Conservation (phyloP, 495 filamentous ascomycete genomes). For the Xylaria curta region DNA sequence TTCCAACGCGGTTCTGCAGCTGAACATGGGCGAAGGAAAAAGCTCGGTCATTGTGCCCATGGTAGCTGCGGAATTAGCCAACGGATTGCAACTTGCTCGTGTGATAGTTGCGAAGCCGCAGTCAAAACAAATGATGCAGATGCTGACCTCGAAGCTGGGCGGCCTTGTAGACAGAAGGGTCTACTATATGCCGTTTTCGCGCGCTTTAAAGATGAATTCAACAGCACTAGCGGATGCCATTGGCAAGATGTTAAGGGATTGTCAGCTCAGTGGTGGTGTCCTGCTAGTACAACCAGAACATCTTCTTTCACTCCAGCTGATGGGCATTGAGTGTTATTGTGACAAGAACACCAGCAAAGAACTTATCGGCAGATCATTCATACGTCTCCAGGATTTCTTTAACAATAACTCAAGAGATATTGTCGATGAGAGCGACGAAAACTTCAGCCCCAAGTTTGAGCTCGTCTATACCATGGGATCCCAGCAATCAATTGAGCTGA, state of each 20-base stretch:
- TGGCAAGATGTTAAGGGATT: slow-evolving; percentile 50
- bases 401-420: slow-evolving; percentile 56
- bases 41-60: slow-evolving; percentile 73
- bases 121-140: slow-evolving; percentile 66
- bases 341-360: slow-evolving; percentile 5
- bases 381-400: slow-evolving; percentile 52
- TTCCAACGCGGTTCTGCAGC: slow-evolving; percentile 65
- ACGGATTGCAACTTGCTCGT: slow-evolving; percentile 58
- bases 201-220: slow-evolving; percentile 49
- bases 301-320: slow-evolving; percentile 70
- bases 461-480: slow-evolving; percentile 72
- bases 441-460: slow-evolving; percentile 65
- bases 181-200: slow-evolving; percentile 68
- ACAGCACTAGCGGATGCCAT: slow-evolving; percentile 41
- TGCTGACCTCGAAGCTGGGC: slow-evolving; percentile 64
- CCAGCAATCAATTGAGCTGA: slow-evolving; percentile 61
- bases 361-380: slow-evolving; percentile 42
- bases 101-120: slow-evolving; percentile 69
- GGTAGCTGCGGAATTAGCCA: slow-evolving; percentile 61
- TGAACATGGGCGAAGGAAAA: slow-evolving; percentile 82
- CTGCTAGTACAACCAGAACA: slow-evolving; percentile 73
- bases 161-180: slow-evolving; percentile 64
- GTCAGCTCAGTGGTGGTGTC: slow-evolving; percentile 55
- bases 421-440: slow-evolving; percentile 72
- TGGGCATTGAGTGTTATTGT: slow-evolving; percentile 61